A percentile compares a stretch with the other conserved stretches of the same genome.
phyloP scores from a whole-genome alignment of 176 grass and related monocot genomes.

The Juncus inflexus region DNA sequence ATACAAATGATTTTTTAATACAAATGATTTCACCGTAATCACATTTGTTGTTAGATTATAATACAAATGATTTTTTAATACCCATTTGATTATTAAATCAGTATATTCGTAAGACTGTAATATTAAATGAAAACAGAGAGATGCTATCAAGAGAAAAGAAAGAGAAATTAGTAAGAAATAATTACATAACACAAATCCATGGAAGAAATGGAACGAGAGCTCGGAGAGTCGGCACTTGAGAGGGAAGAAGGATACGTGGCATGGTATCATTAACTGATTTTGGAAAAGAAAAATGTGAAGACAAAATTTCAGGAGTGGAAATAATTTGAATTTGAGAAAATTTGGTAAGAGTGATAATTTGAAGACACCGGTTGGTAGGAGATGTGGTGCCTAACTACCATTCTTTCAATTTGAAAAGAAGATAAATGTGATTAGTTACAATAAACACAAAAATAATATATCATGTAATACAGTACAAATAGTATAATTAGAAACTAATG shows the following conservation, averaged over 20 bases:
- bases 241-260: not conserved
- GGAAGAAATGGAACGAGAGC: slow-evolving; percentile 29
- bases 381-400: slow-evolving; percentile 21
- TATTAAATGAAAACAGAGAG: not conserved
- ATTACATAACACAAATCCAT: slow-evolving; percentile 32
- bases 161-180: not conserved
- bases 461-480: no score
- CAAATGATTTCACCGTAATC: no score
- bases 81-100: no score
- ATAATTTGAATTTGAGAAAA: not conserved
- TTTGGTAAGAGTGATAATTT: slow-evolving; percentile 12
- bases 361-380: slow-evolving; percentile 26
- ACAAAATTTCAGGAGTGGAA: not conserved
- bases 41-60: no score
- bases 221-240: not conserved
- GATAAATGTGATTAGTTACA: not conserved
- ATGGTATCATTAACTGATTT: not conserved
- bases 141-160: not conserved
- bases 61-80: no score
- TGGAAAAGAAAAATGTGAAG: not conserved
- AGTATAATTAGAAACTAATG: no score
- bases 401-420: slow-evolving; percentile 16
- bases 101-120: no score
- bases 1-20: no score
- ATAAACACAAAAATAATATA: not conserved